These are phyloP conservation scores for Globisporangium cystogenes DNA, from an alignment of 352 stramenopile species.

Conservation along the genomic window DNA sequence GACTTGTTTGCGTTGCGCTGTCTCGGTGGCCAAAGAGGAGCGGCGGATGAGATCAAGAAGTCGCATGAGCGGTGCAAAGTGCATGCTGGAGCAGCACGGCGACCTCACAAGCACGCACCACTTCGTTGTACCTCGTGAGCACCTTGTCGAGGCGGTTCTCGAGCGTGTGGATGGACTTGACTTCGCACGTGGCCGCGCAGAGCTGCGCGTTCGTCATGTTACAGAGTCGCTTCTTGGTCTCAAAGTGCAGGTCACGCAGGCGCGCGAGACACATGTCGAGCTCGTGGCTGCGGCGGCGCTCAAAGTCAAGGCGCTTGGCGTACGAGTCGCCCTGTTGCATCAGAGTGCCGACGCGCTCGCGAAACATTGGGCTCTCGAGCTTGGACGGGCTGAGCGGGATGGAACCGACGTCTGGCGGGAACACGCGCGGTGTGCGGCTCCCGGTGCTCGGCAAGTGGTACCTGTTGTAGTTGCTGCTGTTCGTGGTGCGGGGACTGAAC, in stretches of 20 bases:
- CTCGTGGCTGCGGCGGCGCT: conserved; percentile 42
- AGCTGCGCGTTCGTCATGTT: conserved; percentile 38
- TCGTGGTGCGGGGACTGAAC: conserved; percentile 13
- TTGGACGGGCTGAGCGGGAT: conserved; percentile 62
- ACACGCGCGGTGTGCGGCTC: conserved; percentile 40
- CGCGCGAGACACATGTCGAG: conserved; percentile 34
- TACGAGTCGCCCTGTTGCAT: conserved; percentile 76
- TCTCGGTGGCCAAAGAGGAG: not conserved
- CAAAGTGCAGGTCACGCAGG: conserved; percentile 36
- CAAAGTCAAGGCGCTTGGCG: conserved; percentile 61
- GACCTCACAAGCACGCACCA: conserved; percentile 26
- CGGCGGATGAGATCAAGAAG: not conserved
- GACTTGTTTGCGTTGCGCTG: conserved; percentile 78
- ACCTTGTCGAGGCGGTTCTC: conserved; percentile 83
- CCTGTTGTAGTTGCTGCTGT: conserved; percentile 18
- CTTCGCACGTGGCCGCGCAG: conserved; percentile 37
- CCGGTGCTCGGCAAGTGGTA: conserved; percentile 32
- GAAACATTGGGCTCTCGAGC: conserved; percentile 71
- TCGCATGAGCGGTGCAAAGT: too few relatives aligned
- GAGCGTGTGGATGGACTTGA: conserved; percentile 65
- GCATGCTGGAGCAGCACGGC: too few relatives aligned
- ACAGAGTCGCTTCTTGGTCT: conserved; percentile 49
- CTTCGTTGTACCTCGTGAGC: conserved; percentile 80
- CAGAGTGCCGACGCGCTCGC: conserved; percentile 46
- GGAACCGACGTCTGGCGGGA: conserved; percentile 40